A percentile compares a stretch with the other conserved stretches of the same genome.
Evolutionary conservation across 208 protist genomes (phyloP).

Genomic region (Trypanosoma lewisi): DNA sequence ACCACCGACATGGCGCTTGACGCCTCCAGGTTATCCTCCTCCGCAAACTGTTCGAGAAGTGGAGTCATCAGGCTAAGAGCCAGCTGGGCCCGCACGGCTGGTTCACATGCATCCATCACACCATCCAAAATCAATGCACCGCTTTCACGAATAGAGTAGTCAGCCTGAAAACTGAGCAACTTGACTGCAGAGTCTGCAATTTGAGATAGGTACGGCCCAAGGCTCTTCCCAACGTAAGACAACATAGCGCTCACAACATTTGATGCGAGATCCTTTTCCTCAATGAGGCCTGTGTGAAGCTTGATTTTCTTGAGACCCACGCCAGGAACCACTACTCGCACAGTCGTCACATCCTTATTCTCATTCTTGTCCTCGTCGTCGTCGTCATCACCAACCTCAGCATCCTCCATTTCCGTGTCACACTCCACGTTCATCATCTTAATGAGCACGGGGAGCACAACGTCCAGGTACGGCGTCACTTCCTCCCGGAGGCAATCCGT

Average conservation of each 20-base stretch:
- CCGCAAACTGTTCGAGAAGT: constrained; percentile 57
- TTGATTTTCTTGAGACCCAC: constrained; percentile 67
- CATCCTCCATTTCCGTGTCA: constrained; percentile 58
- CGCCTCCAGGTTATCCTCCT: constrained; percentile 58
- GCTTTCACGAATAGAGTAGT: constrained; percentile 65
- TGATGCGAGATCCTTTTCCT: constrained; percentile 85
- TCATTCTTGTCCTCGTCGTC: constrained; percentile 37
- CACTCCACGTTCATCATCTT: constrained; percentile 69
- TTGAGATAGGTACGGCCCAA: constrained; percentile 60
- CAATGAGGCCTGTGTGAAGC: constrained; percentile 78
- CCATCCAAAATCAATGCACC: constrained; percentile 67
- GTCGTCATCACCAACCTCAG: constrained; percentile 51
- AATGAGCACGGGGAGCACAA: constrained; percentile 72
- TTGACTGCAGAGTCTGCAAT: constrained; percentile 66
- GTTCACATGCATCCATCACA: constrained; percentile 55
- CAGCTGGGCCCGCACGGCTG: constrained; percentile 41
- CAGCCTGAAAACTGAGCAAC: constrained; percentile 57
- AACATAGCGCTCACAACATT: constrained; percentile 76
- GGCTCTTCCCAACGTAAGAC: constrained; percentile 44
- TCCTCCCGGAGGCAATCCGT: constrained; percentile 79
- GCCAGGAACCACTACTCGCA: constrained; percentile 66
- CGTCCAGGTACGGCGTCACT: constrained; percentile 66
- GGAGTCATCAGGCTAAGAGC: constrained; percentile 39
- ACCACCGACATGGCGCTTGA: constrained; percentile 58
- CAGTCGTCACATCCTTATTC: constrained; percentile 35